Evolutionary conservation across 768 basidiomycete genomes (phyloP).

Genomic region (Clavulina sp.): DNA sequence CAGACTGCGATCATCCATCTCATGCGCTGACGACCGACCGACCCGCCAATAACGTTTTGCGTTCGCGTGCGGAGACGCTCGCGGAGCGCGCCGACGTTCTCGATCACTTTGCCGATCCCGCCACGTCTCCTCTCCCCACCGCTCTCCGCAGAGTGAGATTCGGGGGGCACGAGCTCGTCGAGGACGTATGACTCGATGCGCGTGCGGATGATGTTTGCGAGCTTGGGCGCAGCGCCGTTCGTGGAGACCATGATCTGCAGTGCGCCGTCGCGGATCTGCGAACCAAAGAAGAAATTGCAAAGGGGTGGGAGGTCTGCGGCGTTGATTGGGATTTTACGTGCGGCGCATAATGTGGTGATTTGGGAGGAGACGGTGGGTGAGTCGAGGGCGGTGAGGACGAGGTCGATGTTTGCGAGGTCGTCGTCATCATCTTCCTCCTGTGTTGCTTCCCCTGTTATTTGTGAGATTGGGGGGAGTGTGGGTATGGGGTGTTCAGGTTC

Average conservation of each 20-base stretch:
- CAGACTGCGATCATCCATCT: slow-evolving; percentile 81
- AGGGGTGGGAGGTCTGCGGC: slow-evolving; percentile 89
- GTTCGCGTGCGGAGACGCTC: slow-evolving; percentile 56
- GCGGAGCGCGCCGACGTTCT: slow-evolving; percentile 61
- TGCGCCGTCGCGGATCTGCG: slow-evolving; percentile 76
- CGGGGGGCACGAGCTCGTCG: slow-evolving; percentile 37
- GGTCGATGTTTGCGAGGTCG: slow-evolving; percentile 56
- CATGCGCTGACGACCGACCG: slow-evolving; percentile 66
- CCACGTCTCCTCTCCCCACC: background rate
- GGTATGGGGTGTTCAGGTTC: no score
- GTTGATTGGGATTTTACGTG: slow-evolving; percentile 67
- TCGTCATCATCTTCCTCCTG: slow-evolving; percentile 20
- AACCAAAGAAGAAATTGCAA: slow-evolving; percentile 98
- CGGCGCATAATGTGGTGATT: slow-evolving; percentile 56
- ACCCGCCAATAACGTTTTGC: slow-evolving; percentile 59
- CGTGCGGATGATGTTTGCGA: slow-evolving; percentile 68
- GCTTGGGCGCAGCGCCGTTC: slow-evolving; percentile 78
- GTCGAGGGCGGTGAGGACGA: slow-evolving; percentile 91
- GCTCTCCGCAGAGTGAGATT: no score
- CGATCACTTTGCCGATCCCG: slow-evolving; percentile 57
- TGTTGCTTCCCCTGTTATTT: no score
- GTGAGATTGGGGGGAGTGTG: no score
- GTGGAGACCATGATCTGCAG: slow-evolving; percentile 94
- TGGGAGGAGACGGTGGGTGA: slow-evolving; percentile 49
- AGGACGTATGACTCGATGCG: slow-evolving; percentile 32